Base-by-base conservation (phyloP, 108 stramenopile species). In the Nitzschia putrida region DNA sequence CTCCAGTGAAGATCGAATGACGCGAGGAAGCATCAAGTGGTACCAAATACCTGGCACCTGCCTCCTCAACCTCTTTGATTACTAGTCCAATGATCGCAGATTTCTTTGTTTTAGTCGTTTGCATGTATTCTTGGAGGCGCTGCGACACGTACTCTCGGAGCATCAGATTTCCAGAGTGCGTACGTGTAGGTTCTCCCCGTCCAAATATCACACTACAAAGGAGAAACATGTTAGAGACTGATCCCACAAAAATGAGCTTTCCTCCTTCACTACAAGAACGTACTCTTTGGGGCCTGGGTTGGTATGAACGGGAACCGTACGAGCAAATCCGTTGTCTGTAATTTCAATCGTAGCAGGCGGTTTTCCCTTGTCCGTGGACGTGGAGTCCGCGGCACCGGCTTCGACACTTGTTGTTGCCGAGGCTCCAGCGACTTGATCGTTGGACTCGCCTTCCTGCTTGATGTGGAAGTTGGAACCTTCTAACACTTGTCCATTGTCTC, bases 81-180 rank as follows among this genome's bases (percentile, higher is more conserved):
- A 63, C 61, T 38, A 22, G 44, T 20, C 44, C 14, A 47, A 63
- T 63, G 24, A 63, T 63, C 21, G 44, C 42, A n/a, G 61, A 63
- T 8, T 63, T 63, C 8, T 2, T 16, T 10, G 42, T 45, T 63
- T 63, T 63, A 3, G 42, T 20, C 1, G 38, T 25, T 63, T 22
- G 37, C 42, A 63, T 47, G 61, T 63, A 63, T 4, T 63, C 61
- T 12, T 63, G 38, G 22, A 63, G 44, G 23, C 61, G 40, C 16
- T 47, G 9, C 0, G 8, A 8, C 21, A 63, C 61, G 23, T 6
- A 24, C 20, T 63, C 44, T 45, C 61, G 42, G 14, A 63, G 44
- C 12, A 44, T 47, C 16, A 63, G 22, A 47, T 63, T 63, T 21
- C 61, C 61, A 20, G 61, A 8, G 23, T 63, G 61, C 22, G 14